Evolutionary conservation across 108 stramenopile genomes (phyloP), one percentile per base, ranked within the genome.

Genomic region (Cyclostephanos invisitatus): DNA sequence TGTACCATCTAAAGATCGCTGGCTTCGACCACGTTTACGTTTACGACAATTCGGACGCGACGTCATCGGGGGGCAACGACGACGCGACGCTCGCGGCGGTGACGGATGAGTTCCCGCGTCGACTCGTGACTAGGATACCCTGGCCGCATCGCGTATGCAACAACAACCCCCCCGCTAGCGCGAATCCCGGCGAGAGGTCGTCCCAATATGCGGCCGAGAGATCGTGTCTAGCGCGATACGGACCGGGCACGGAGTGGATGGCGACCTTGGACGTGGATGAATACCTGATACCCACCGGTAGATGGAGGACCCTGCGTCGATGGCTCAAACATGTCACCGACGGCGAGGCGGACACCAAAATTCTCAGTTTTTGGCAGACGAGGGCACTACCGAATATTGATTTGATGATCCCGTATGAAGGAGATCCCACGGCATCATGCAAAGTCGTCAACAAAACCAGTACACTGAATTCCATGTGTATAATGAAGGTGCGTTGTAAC

Each of bases 151-250:
- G 73, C 17, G 63, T 90, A 3, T 94, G 93, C 77, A 91, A 89
- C 69, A 94, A 94, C 81, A 90, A 91, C 57, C 77, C 72, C 27
- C 86, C 89, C 18, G 61, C 55, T 35, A 83, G 87, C 55, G 57
- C 63, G 25, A 87, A 89, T 74, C 83, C 88, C 5, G 93, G 93
- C 7, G 93, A 94, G 67, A 68, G 93, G 18, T 81, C 78, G 7
- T 77, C 74, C 65, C 93, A 94, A 59, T 91, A 91, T 74, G 90
- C 93, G 8, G 93, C 93, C 24, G 93, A 94, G 62, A 75, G 84
- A 8, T 79, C 79, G 28, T 94, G 93, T 57, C 82, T 89, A 40
- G 75, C 74, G 17, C 76, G 93, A 28, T 94, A 86, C 68, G 91
- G 90, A 18, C 74, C 78, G 6, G 50, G 67, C 18, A 86, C 93